phyloP scores from a whole-genome alignment of 768 basidiomycete species.

The Omphalotus guepiniiformis region DNA sequence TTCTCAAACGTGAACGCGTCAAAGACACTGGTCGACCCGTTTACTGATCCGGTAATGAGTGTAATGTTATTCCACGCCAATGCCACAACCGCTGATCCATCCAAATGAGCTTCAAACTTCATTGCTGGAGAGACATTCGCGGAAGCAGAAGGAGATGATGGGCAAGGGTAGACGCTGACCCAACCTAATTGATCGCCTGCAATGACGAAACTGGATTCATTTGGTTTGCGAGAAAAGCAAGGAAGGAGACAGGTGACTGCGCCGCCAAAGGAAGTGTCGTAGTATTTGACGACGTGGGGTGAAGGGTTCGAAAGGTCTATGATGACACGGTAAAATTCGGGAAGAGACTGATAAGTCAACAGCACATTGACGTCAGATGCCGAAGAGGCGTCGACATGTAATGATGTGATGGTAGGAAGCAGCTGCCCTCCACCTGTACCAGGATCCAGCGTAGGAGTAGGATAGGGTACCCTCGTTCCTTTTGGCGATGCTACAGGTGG shows the following conservation, averaged over 20 bases:
- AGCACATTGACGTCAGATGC: constrained; percentile 42
- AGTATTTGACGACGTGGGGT: constrained; percentile 44
- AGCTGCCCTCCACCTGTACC: constrained; percentile 5
- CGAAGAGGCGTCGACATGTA: constrained; percentile 25
- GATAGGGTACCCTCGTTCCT: constrained; percentile 34
- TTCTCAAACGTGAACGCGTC: constrained; percentile 61
- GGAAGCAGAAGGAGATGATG: constrained; percentile 4
- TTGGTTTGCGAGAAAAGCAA: constrained; percentile 34
- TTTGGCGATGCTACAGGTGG: constrained; percentile 16
- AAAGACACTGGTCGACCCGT: constrained; percentile 57
- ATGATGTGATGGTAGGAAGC: constrained; percentile 9
- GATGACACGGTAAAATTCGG: constrained; percentile 48
- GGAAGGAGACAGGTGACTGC: constrained; percentile 47
- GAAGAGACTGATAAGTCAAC: constrained; percentile 44
- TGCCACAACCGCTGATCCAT: constrained; percentile 56
- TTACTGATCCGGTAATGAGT: constrained; percentile 61
- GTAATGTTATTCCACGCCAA: constrained; percentile 57
- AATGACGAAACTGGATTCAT: constrained; percentile 49
- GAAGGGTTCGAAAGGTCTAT: constrained; percentile 28
- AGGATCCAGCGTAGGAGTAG: constrained; percentile 16
- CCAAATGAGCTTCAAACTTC: constrained; percentile 60
- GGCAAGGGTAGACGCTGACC: constrained; percentile 58
- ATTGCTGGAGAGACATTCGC: constrained; percentile 30
- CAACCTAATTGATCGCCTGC: constrained; percentile 64
- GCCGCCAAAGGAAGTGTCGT: constrained; percentile 33